A percentile compares a stretch with the other conserved stretches of the same genome.
phyloP scores from a whole-genome alignment of 192 early-diverging fungal species.

The Chytriomyces sp. region DNA sequence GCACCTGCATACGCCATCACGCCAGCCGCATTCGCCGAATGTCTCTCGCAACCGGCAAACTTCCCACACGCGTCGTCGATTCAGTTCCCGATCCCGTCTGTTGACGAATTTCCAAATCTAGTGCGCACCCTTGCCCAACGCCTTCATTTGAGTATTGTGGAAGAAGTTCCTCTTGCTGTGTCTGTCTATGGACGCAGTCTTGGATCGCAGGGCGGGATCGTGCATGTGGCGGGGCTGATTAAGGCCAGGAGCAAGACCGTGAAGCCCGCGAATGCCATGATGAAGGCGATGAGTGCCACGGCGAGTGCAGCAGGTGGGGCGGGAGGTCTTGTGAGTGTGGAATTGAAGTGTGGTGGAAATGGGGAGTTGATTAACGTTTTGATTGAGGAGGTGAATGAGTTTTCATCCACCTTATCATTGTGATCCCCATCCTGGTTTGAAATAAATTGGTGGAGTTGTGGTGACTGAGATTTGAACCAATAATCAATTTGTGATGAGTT shows the following conservation, averaged over 20 bases:
- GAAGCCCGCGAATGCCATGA: conserved; percentile 1
- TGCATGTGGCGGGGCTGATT: conserved; percentile 38
- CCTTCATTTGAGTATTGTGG: conserved; percentile 20
- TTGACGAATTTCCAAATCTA: not conserved
- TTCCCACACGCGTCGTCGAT: conserved; percentile 30
- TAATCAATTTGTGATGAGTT: too few relatives aligned
- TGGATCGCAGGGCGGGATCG: not conserved
- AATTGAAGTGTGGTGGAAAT: conserved; percentile 31
- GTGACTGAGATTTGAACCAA: too few relatives aligned
- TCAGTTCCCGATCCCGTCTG: conserved; percentile 23
- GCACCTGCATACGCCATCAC: not conserved
- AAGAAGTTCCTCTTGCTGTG: conserved; percentile 26
- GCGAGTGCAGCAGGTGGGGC: not conserved
- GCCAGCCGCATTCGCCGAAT: conserved; percentile 24
- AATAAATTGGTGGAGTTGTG: not conserved
- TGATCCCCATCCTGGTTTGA: not conserved
- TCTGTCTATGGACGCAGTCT: conserved; percentile 33
- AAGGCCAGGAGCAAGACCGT: conserved; percentile 25
- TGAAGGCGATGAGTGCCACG: conserved; percentile 2
- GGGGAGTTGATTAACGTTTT: conserved; percentile 24
- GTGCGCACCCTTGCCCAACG: not conserved
- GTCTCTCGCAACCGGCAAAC: conserved; percentile 9
- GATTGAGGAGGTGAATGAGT: conserved; percentile 32
- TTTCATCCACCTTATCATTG: conserved; percentile 7
- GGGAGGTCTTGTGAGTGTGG: conserved; percentile 19